A percentile compares a stretch with the other conserved stretches of the same genome.
phyloP scores from a whole-genome alignment of 139 green algal species.

The Auxenochlorella protothecoides region DNA sequence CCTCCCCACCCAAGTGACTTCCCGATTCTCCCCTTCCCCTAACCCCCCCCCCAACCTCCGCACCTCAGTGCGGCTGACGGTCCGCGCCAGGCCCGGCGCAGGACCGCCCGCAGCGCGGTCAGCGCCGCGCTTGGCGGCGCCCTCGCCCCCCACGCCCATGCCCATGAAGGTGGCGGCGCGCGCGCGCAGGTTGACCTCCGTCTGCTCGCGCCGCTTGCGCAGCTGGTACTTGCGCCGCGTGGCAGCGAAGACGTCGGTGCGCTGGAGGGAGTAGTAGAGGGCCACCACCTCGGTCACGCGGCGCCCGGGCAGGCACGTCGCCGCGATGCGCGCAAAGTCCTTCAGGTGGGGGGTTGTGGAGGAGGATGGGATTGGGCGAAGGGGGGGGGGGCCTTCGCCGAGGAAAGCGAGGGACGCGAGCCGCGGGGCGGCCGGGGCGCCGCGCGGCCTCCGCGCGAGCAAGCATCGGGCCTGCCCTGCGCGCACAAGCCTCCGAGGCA shows the following conservation, averaged over 20 bases:
- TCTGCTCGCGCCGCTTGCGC: conserved; percentile 71
- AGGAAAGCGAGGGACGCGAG: too few relatives aligned
- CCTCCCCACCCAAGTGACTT: too few relatives aligned
- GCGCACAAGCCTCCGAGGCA: too few relatives aligned
- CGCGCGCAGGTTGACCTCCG: conserved; percentile 29
- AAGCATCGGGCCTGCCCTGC: too few relatives aligned
- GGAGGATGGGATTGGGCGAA: too few relatives aligned
- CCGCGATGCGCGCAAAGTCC: conserved; percentile 75
- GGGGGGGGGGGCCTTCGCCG: not conserved
- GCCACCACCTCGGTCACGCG: conserved; percentile 66
- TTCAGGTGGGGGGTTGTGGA: conserved; percentile 8
- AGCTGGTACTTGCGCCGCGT: conserved; percentile 78
- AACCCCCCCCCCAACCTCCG: not conserved
- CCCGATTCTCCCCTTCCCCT: too few relatives aligned
- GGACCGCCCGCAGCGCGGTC: not conserved
- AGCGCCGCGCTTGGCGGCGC: not conserved
- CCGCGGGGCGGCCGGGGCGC: too few relatives aligned
- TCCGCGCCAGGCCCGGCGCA: not conserved
- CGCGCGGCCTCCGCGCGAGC: too few relatives aligned
- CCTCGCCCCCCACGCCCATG: not conserved
- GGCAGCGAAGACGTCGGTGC: conserved; percentile 72
- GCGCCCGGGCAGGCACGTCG: conserved; percentile 51
- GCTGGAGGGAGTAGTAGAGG: conserved; percentile 67
- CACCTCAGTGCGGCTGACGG: not conserved
- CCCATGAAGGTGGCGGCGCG: conserved; percentile 18